phyloP scores from a whole-genome alignment of 129 eudicot genomes.

The Flaveria ramosissima region DNA sequence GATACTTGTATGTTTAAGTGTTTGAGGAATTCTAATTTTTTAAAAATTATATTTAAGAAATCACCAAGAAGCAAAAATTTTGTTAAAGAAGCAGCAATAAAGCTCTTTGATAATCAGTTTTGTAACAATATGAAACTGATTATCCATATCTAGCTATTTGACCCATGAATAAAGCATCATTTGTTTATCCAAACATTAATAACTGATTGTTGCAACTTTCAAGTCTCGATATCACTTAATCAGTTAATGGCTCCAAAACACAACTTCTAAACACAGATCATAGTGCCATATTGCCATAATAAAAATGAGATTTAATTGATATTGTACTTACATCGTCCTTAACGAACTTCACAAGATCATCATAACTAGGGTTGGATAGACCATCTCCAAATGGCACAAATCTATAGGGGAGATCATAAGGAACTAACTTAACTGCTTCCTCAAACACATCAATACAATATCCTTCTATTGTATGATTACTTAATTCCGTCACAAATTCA shows the following conservation, averaged over 20 bases:
- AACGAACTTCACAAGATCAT: constrained; percentile 48
- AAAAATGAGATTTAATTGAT: neutral
- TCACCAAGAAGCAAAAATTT: neutral
- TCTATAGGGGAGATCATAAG: constrained; percentile 55
- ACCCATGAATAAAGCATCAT: neutral
- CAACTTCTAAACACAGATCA: neutral
- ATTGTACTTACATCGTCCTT: constrained; percentile 49
- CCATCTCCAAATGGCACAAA: constrained; percentile 61
- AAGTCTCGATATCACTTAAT: neutral
- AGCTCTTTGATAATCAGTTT: neutral
- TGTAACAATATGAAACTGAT: neutral
- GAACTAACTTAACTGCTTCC: constrained; percentile 52
- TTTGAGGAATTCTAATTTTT: neutral
- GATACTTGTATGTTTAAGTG: neutral
- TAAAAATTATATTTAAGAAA: neutral
- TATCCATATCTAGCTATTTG: neutral
- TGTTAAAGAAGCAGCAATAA: neutral
- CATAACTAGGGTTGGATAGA: constrained; percentile 52
- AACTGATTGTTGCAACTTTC: neutral
- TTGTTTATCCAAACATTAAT: neutral
- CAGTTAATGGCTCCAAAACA: neutral
- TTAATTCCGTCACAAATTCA: constrained; percentile 55
- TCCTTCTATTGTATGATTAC: constrained; percentile 49
- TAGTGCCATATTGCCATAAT: neutral
- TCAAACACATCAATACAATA: constrained; percentile 67